Percentiles rank a stretch among this genome's conserved stretches.
phyloP scores from a whole-genome alignment of 352 stramenopile species.

The Phytophthora chlamydospora region DNA sequence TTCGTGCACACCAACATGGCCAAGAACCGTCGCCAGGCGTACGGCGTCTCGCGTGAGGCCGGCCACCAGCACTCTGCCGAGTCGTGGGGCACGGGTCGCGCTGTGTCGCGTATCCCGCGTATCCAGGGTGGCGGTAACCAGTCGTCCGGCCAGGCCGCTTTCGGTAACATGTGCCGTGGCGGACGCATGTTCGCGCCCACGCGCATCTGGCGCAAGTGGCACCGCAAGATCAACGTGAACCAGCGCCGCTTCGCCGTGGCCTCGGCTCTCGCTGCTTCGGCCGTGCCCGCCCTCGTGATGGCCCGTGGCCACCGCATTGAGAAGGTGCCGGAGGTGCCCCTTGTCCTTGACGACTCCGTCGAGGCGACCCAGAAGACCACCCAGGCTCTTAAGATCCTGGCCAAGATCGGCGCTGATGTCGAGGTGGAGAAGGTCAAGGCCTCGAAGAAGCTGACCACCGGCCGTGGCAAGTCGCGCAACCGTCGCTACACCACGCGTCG shows the following conservation, averaged over 20 bases:
- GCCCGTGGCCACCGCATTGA: constrained; percentile 98
- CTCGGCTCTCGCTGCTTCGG: constrained; percentile 97
- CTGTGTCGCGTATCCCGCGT: constrained; percentile 99
- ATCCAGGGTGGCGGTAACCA: constrained; percentile 98
- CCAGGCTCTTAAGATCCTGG: constrained; percentile 95
- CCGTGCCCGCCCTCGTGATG: constrained; percentile 97
- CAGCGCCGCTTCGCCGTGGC: constrained; percentile 97
- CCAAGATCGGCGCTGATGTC: constrained; percentile 93
- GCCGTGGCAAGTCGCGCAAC: constrained; percentile 99
- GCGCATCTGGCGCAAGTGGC: constrained; percentile 99
- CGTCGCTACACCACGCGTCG: constrained; percentile 95
- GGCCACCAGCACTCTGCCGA: constrained; percentile 97
- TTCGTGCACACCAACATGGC: constrained; percentile 99
- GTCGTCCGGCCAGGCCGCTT: constrained; percentile 97
- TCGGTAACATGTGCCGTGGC: constrained; percentile 99
- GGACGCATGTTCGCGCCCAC: constrained; percentile 99
- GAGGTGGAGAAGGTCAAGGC: constrained; percentile 98
- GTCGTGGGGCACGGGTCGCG: constrained; percentile 99
- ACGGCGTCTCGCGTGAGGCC: constrained; percentile 95
- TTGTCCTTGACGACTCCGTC: constrained; percentile 95
- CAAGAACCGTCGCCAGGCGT: constrained; percentile 99
- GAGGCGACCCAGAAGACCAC: constrained; percentile 96
- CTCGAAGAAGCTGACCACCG: constrained; percentile 97
- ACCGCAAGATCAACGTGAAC: constrained; percentile 98
- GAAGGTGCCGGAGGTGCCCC: constrained; percentile 96